These are phyloP conservation scores for Eremomyces bilateralis DNA, from an alignment of 495 filamentous ascomycete species.

Conservation along the genomic window DNA sequence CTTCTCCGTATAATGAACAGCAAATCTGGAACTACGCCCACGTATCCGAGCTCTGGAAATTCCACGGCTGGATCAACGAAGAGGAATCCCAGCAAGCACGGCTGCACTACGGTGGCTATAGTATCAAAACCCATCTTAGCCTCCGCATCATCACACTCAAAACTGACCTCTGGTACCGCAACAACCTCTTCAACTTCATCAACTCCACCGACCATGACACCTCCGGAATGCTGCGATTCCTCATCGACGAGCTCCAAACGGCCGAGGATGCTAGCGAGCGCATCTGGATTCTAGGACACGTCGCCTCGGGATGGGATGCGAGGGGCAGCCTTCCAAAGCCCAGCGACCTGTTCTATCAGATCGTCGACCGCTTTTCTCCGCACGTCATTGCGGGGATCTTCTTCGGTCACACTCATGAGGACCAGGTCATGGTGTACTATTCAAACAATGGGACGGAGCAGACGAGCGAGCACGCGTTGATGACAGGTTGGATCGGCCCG, in stretches of 20 bases:
- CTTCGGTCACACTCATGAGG: constrained; percentile 19
- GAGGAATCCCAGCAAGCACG: constrained; percentile 9
- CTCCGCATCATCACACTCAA: constrained; percentile 18
- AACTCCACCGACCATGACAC: constrained; percentile 20
- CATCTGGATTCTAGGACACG: constrained; percentile 21
- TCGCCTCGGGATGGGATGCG: constrained; percentile 18
- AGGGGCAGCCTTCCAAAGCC: constrained; percentile 16
- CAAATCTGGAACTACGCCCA: constrained; percentile 18
- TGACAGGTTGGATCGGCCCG: constrained; percentile 18
- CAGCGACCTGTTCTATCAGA: constrained; percentile 19
- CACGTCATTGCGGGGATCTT: constrained; percentile 19
- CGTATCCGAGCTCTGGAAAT: constrained; percentile 13
- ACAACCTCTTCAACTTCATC: constrained; percentile 18
- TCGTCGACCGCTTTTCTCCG: constrained; percentile 17
- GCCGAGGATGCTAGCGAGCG: constrained; percentile 19
- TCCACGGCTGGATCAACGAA: constrained; percentile 13
- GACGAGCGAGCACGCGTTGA: constrained; percentile 13
- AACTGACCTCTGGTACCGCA: constrained; percentile 16
- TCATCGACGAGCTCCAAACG: constrained; percentile 18
- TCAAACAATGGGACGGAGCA: constrained; percentile 16
- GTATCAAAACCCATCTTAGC: constrained; percentile 13
- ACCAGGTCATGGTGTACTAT: constrained; percentile 19
- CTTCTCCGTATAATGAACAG: too few relatives aligned
- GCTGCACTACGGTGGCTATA: constrained; percentile 15
- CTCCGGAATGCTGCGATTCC: constrained; percentile 16